Percentiles rank a stretch among this genome's conserved stretches.
phyloP scores from a whole-genome alignment of 2,329 filamentous ascomycete species.

The Penicillium sp. region DNA sequence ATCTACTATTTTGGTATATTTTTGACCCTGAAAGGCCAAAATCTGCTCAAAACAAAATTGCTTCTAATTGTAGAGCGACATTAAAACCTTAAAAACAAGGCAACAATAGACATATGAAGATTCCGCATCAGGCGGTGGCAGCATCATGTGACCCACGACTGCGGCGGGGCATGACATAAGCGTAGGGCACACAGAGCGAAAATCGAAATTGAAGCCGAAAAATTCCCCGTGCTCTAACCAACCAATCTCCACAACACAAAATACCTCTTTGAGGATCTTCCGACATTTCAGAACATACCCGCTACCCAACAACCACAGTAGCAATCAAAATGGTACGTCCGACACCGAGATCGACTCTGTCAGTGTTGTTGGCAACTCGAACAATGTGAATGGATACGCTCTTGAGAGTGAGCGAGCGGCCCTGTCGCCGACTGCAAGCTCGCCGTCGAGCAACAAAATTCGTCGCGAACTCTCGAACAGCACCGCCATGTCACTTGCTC shows the following conservation, averaged over 20 bases:
- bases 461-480: background rate
- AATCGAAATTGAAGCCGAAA: slow-evolving; percentile 23
- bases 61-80: background rate
- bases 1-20: slow-evolving; percentile 13
- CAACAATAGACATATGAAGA: background rate
- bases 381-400: slow-evolving; percentile 5
- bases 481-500: background rate
- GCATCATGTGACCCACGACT: background rate
- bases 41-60: slow-evolving; percentile 3
- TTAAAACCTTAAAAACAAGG: background rate
- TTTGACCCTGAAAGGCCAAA: background rate
- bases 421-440: background rate
- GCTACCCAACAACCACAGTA: slow-evolving; percentile 23
- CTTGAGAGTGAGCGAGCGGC: background rate
- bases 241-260: slow-evolving; percentile 25
- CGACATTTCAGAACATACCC: slow-evolving; percentile 44
- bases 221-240: slow-evolving; percentile 19
- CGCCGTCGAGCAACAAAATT: background rate
- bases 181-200: slow-evolving; percentile 37
- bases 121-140: background rate
- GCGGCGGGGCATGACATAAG: slow-evolving; percentile 19
- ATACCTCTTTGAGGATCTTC: slow-evolving; percentile 55
- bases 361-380: slow-evolving; percentile 5
- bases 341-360: background rate
- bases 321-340: slow-evolving; percentile 48